Base-by-base conservation (phyloP, 1,284 basidiomycete genomes). In the Apiotrichum montevideense region DNA sequence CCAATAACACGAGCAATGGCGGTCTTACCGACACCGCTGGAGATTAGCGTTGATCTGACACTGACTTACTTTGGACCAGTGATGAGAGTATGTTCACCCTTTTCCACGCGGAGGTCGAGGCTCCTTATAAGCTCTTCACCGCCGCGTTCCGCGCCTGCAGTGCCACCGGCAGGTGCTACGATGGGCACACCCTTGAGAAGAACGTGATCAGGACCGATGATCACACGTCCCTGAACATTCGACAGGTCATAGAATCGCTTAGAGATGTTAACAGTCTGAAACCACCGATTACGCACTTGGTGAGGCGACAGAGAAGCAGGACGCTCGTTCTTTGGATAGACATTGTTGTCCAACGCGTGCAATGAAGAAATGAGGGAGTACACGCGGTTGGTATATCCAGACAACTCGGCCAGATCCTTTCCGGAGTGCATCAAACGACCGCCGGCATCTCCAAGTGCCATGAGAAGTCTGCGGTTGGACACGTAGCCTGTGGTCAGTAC, bases 391-490 rank as follows among this genome's bases (percentile, higher is more conserved):
- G 94, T 97, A 64, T 93, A 86, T 8, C 94, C 94, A 0, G 92
- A 91, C 33, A 98, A 83, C 72, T 96, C 90, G 44, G 96, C 85
- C 2, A 98, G 80, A 66, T 95, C 92, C 69, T 80, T 80, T 55
- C 77, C 79, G 3, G 75, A 77, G 57, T 78, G 78, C 78, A 80
- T 80, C 44, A 96, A 79, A 40, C 92, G 82, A 2, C 93, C 92
- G 21, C 94, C 95, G 0, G 94, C 95, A 68, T 98, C 94, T 3
- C 94, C 93, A 5, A 97, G 83, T 0, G 93, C 93, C 39, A 98
- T 81, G 3, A 98, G 81, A 4, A 98, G 82, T 21, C 94, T 84
- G n/a, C 93, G 84, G 62, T 94, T 96, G 29, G 93, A 95, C 56
- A 98, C 92, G 74, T 98, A 98, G n/a, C 86, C 90, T 91, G 61